Evolutionary conservation across 2,329 filamentous ascomycete species (phyloP).

Genomic region (Apiospora marii): DNA sequence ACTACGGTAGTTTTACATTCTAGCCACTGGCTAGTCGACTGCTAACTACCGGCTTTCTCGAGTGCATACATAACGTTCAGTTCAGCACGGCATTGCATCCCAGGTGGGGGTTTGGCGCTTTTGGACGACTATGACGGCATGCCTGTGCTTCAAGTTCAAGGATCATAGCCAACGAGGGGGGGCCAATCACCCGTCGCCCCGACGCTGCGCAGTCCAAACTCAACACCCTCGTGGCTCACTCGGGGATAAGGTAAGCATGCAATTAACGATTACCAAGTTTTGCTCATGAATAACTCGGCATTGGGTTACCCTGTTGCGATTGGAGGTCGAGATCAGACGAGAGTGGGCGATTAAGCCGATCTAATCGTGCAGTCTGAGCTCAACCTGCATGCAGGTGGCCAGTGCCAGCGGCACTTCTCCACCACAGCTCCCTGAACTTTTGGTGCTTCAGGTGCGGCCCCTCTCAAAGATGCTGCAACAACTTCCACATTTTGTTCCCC

Average conservation of each 20-base stretch:
- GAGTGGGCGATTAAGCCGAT: background rate
- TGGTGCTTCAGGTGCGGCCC: background rate
- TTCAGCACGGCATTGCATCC: background rate
- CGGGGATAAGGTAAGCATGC: background rate
- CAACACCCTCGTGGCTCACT: background rate
- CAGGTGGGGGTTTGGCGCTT: background rate
- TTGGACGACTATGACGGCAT: slow-evolving; percentile 19
- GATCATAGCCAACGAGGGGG: background rate
- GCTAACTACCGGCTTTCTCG: background rate
- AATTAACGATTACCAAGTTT: slow-evolving; percentile 12
- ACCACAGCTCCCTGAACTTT: background rate
- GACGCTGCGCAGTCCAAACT: background rate
- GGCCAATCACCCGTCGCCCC: background rate
- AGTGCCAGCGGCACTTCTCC: slow-evolving; percentile 5
- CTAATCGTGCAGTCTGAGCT: background rate
- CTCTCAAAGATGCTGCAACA: background rate
- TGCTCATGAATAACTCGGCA: background rate
- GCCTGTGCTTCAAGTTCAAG: background rate
- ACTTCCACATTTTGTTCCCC: background rate
- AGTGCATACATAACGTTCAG: background rate
- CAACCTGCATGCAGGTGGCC: background rate
- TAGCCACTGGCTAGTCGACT: background rate
- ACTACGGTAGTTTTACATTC: slow-evolving; percentile 3
- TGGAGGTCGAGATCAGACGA: slow-evolving; percentile 3
- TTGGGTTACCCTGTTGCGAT: slow-evolving; percentile 2